These are phyloP conservation scores for Epichloe gansuensis DNA, from an alignment of 2,329 filamentous ascomycete species.

Conservation along the genomic window DNA sequence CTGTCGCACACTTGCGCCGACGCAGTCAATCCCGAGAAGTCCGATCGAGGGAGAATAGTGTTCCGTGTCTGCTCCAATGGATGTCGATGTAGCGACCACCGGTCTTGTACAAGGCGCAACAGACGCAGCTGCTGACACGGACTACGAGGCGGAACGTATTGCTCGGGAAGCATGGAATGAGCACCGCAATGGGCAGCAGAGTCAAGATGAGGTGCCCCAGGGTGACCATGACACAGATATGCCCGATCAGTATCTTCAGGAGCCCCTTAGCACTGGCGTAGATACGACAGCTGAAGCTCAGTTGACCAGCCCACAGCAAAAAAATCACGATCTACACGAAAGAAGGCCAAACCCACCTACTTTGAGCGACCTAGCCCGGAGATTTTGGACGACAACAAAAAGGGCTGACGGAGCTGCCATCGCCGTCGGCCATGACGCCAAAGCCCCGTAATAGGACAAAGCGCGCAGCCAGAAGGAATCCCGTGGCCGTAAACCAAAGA, in stretches of 20 bases:
- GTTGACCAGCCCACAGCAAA: conserved; percentile 8
- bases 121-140: background rate
- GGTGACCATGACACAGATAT: conserved; percentile 1
- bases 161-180: conserved; percentile 25
- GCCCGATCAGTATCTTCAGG: conserved; percentile 5
- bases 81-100: conserved; percentile 10
- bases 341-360: conserved; percentile 37
- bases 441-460: conserved; percentile 20
- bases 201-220: conserved; percentile 7
- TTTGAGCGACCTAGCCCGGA: conserved; percentile 22
- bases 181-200: conserved; percentile 18
- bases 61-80: conserved; percentile 12
- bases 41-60: conserved; percentile 17
- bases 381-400: conserved; percentile 7
- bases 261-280: background rate
- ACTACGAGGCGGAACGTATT: conserved; percentile 18
- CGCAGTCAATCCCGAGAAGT: conserved; percentile 16
- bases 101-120: background rate
- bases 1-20: conserved; percentile 14
- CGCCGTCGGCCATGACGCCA: conserved; percentile 20
- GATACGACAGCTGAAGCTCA: conserved; percentile 5
- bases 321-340: conserved; percentile 25
- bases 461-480: conserved; percentile 15
- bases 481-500: conserved; percentile 9
- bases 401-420: conserved; percentile 17